Percentiles rank a stretch among this genome's conserved stretches.
Evolutionary conservation across 345 rosid species (phyloP).

Genomic region (Citrus mangshanensis): DNA sequence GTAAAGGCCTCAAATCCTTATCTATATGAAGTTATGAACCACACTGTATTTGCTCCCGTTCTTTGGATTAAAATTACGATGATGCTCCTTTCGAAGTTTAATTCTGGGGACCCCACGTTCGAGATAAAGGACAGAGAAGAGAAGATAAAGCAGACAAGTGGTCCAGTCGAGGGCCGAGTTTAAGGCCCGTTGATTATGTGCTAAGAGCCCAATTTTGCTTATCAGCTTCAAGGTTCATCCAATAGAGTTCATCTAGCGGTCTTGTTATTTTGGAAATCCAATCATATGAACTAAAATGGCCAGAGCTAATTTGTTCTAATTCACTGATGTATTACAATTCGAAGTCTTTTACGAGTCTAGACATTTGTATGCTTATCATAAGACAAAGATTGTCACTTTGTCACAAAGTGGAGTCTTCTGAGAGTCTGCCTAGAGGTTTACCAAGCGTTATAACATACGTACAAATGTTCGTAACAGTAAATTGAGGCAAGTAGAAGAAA

Average conservation of each 20-base stretch:
- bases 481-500: too few relatives aligned
- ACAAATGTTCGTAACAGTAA: too few relatives aligned
- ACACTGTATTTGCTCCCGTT: background rate
- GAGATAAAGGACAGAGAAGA: background rate
- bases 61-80: background rate
- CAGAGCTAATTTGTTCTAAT: too few relatives aligned
- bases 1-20: conserved; percentile 43
- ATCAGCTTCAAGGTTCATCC: background rate
- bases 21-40: conserved; percentile 16
- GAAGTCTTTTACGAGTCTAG: too few relatives aligned
- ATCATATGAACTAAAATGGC: too few relatives aligned
- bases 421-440: too few relatives aligned
- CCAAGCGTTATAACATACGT: too few relatives aligned
- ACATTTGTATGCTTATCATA: too few relatives aligned
- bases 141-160: background rate
- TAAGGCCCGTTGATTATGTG: too few relatives aligned
- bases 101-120: background rate
- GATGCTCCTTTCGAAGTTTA: background rate
- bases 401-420: too few relatives aligned
- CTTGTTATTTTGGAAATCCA: background rate
- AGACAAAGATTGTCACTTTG: too few relatives aligned
- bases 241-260: background rate
- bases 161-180: background rate
- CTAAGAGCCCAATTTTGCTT: background rate
- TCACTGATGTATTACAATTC: too few relatives aligned